Base-by-base conservation (phyloP, 2,329 filamentous ascomycete species). In the Sarocladium oryzae region DNA sequence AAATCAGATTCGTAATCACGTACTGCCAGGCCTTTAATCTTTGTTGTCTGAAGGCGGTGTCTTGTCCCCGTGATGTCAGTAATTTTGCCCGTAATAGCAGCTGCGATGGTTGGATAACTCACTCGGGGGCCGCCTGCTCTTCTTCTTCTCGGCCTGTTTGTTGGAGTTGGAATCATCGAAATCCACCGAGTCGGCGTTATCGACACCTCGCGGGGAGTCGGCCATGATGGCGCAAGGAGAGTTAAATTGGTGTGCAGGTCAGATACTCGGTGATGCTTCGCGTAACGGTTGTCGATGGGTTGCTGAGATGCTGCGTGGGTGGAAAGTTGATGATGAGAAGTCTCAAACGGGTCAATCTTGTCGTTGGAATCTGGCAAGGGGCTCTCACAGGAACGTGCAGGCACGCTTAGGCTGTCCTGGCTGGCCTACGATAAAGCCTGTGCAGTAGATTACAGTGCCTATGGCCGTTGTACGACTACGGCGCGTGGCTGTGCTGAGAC, bases 21-120 rank as follows among this genome's bases (percentile, higher is more conserved):
- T 77, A 95, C 86, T 99, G 93, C 93, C 93, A 99, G 74, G 93
- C 93, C 73, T 97, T 96, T 69, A 99, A 73, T 66, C 93, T 85
- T 71, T 99, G 93, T 68, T 99, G 93, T 61, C 93, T 82, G 67
- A 97, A 99, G 10, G 93, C 93, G 54, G 92, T 97, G 73, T 97
- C 89, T n/a, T 95, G 63, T 54, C 33, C 52, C 49, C 18, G 40
- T n/a, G 48, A 33, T 18, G 55, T 66, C 52, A 64, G 56, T 49
- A 16, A 16, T 24, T 10, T 13, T 26, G 30, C 51, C 16, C 16
- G 11, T 21, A 11, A 5, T 2, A 9, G 8, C 13, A 26, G 10
- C 2, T 32, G 32, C n/a, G 46, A 18, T 15, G 7, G 13, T 24
- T 6, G n/a, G 7, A 15, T 6, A 18, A 70, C 76, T 70, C 64